phyloP scores from a whole-genome alignment of 495 filamentous ascomycete species.

The Evernia prunastri region DNA sequence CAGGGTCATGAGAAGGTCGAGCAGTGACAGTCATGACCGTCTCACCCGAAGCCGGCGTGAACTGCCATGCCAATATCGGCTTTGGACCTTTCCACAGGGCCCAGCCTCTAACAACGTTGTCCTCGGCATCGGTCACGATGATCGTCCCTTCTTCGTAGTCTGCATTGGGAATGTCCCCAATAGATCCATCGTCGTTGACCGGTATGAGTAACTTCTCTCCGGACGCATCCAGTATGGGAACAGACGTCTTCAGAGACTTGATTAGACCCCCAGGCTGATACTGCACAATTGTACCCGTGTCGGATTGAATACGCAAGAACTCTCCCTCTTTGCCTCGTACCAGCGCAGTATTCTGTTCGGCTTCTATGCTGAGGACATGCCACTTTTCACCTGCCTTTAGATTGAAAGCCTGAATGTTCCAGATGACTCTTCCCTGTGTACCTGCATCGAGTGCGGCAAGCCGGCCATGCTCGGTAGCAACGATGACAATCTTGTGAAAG shows the following conservation, averaged over 20 bases:
- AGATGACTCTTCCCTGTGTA: constrained; percentile 66
- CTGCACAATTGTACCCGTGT: constrained; percentile 43
- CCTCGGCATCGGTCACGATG: constrained; percentile 55
- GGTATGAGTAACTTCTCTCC: constrained; percentile 19
- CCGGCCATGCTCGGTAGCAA: constrained; percentile 74
- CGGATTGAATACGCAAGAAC: constrained; percentile 42
- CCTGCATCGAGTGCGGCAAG: constrained; percentile 73
- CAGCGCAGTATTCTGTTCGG: constrained; percentile 43
- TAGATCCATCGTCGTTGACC: constrained; percentile 22
- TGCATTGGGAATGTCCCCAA: constrained; percentile 15
- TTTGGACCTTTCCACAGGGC: constrained; percentile 37
- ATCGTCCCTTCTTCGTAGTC: constrained; percentile 23
- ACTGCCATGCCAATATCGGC: constrained; percentile 62
- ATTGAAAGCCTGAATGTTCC: constrained; percentile 57
- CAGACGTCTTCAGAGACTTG: constrained; percentile 18
- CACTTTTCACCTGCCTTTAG: constrained; percentile 49
- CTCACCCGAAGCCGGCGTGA: constrained; percentile 60
- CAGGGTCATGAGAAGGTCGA: constrained; percentile 70
- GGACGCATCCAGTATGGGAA: constrained; percentile 18
- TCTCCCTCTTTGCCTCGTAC: constrained; percentile 33
- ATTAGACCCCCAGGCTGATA: constrained; percentile 15
- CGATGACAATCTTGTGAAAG: constrained; percentile 71
- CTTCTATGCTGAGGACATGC: constrained; percentile 62
- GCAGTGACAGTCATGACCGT: constrained; percentile 58
- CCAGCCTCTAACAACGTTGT: constrained; percentile 59